Evolutionary conservation across 1,139 yeast species (phyloP).

Genomic region (Geotrichum bryndzae): DNA sequence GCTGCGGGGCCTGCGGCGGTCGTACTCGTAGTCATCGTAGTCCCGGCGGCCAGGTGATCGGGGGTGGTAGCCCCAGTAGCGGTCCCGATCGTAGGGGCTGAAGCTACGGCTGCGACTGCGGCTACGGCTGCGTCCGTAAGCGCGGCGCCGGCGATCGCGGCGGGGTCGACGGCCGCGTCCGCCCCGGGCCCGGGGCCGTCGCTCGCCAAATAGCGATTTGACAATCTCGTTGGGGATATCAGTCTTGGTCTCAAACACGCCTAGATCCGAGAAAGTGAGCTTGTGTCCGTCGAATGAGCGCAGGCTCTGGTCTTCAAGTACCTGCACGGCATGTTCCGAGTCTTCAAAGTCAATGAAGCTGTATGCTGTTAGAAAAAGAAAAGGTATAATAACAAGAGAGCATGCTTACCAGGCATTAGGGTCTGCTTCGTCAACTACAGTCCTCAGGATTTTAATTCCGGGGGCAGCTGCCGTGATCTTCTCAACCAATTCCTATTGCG

Average conservation of each 20-base stretch:
- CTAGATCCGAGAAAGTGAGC: neutral
- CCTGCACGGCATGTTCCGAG: slow-evolving; percentile 16
- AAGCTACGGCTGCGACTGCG: neutral
- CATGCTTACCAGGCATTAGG: neutral
- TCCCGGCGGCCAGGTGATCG: neutral
- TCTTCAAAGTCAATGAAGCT: slow-evolving; percentile 67
- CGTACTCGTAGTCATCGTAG: neutral
- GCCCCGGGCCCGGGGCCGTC: neutral
- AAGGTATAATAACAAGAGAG: neutral
- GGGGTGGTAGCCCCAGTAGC: neutral
- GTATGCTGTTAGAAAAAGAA: slow-evolving; percentile 35
- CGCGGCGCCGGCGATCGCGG: neutral
- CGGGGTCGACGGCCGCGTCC: neutral
- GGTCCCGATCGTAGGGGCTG: neutral
- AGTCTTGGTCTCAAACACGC: neutral
- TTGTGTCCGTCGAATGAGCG: neutral
- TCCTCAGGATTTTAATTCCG: neutral
- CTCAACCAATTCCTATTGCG: neutral
- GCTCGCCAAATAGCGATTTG: neutral
- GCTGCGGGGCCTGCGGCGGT: neutral
- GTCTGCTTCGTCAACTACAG: neutral
- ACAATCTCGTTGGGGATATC: neutral
- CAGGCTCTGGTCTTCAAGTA: neutral
- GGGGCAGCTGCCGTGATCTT: neutral
- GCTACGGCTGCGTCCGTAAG: neutral